These are phyloP conservation scores for Phytopythium boreale DNA, from an alignment of 352 stramenopile genomes.

Conservation along the genomic window DNA sequence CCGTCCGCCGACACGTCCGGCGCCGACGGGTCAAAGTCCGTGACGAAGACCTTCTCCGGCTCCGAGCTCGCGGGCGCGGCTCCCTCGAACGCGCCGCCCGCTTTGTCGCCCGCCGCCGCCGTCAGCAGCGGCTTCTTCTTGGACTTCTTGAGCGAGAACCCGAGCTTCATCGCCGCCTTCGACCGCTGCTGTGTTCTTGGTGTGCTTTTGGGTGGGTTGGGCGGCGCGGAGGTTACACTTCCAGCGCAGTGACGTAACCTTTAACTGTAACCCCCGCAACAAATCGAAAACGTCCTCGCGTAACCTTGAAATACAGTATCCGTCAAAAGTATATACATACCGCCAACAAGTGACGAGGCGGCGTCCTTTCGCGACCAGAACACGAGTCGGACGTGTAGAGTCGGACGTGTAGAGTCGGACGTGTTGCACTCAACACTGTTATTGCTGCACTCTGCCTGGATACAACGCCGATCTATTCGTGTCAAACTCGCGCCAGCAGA, in stretches of 20 bases:
- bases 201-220: background rate
- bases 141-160: conserved; percentile 73
- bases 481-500: no score
- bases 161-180: conserved; percentile 47
- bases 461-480: no score
- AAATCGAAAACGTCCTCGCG: no score
- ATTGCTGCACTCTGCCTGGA: no score
- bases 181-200: background rate
- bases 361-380: background rate
- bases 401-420: no score
- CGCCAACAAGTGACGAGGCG: background rate
- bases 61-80: conserved; percentile 6
- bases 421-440: background rate
- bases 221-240: no score
- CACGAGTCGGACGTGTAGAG: background rate
- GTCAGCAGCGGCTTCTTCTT: conserved; percentile 35
- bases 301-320: background rate
- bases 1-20: conserved; percentile 11
- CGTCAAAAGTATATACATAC: background rate
- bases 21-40: conserved; percentile 56
- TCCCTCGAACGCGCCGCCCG: conserved; percentile 21
- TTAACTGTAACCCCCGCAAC: no score
- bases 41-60: conserved; percentile 66
- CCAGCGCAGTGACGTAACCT: no score
- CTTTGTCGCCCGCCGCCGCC: background rate